Conservation (phyloP, 768 basidiomycete genomes). For the Leccinum aurantiacum region DNA sequence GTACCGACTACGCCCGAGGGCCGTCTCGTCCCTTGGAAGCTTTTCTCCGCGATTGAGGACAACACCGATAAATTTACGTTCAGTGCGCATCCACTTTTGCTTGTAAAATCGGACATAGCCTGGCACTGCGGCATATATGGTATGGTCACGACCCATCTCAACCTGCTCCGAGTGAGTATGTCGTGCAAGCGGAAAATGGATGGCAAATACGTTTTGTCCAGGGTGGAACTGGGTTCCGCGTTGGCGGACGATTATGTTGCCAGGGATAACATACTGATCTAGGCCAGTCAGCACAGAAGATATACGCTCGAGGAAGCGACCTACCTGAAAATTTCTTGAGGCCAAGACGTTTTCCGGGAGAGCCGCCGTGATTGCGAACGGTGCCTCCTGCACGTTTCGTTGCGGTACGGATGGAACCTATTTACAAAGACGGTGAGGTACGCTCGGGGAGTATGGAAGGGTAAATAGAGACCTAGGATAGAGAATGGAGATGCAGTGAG, state of each 20-base stretch:
- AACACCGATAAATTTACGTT: conserved; percentile 82
- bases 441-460: neutral
- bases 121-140: conserved; percentile 85
- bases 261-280: conserved; percentile 93
- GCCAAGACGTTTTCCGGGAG: conserved; percentile 90
- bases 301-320: conserved; percentile 16
- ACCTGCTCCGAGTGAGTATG: conserved; percentile 51
- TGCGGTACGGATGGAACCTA: conserved; percentile 81
- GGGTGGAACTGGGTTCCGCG: conserved; percentile 91
- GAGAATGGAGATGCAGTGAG: conserved; percentile 51
- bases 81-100: conserved; percentile 67
- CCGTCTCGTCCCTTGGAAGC: conserved; percentile 78
- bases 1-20: conserved; percentile 77
- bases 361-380: conserved; percentile 89
- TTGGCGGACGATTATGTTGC: conserved; percentile 95
- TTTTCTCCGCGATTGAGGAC: conserved; percentile 80
- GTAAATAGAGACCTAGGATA: conserved; percentile 28
- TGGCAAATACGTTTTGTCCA: conserved; percentile 77
- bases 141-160: conserved; percentile 91
- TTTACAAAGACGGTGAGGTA: conserved; percentile 5
- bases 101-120: conserved; percentile 96
- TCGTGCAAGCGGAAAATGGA: neutral
- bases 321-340: conserved; percentile 95
- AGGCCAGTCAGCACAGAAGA: conserved; percentile 12
- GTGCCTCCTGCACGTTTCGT: conserved; percentile 97